phyloP scores from a whole-genome alignment of 768 basidiomycete species.

The Mycena vitilis region DNA sequence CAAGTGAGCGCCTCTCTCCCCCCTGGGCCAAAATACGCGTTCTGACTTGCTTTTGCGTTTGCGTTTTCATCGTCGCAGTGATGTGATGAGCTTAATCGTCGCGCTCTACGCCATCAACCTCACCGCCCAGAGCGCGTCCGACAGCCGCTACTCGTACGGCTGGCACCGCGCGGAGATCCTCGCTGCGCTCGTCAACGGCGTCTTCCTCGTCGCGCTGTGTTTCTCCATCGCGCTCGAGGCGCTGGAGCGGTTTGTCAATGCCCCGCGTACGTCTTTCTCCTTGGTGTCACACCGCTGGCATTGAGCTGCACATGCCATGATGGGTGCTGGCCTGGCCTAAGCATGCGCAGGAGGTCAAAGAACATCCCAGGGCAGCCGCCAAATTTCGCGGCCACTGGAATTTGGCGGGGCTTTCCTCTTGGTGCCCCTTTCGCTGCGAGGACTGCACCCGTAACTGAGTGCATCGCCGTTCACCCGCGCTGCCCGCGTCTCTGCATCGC shows the following conservation, averaged over 20 bases:
- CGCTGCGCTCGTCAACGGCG: conserved; percentile 95
- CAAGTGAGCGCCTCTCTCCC: conserved; percentile 68
- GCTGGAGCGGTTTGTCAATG: conserved; percentile 87
- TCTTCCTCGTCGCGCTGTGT: conserved; percentile 96
- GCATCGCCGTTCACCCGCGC: too few species aligned
- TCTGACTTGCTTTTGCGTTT: conserved; percentile 31
- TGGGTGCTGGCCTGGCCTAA: too few species aligned
- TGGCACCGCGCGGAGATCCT: conserved; percentile 99
- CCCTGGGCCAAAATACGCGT: not conserved
- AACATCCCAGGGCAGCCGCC: too few species aligned
- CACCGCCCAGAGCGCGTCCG: conserved; percentile 65
- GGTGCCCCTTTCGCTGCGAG: too few species aligned
- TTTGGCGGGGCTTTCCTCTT: too few species aligned
- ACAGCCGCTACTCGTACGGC: conserved; percentile 94
- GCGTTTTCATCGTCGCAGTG: conserved; percentile 63
- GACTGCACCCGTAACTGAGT: too few species aligned
- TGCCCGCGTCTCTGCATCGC: too few species aligned
- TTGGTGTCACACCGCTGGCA: too few species aligned
- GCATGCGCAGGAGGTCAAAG: too few species aligned
- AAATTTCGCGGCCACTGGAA: too few species aligned
- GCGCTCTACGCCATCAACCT: conserved; percentile 97
- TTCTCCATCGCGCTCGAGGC: conserved; percentile 97
- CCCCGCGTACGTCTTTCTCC: conserved; percentile 66
- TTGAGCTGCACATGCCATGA: too few species aligned
- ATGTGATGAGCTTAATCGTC: conserved; percentile 95